Conservation (phyloP, 176 grass and related monocot species). For the Oryza brachyantha region DNA sequence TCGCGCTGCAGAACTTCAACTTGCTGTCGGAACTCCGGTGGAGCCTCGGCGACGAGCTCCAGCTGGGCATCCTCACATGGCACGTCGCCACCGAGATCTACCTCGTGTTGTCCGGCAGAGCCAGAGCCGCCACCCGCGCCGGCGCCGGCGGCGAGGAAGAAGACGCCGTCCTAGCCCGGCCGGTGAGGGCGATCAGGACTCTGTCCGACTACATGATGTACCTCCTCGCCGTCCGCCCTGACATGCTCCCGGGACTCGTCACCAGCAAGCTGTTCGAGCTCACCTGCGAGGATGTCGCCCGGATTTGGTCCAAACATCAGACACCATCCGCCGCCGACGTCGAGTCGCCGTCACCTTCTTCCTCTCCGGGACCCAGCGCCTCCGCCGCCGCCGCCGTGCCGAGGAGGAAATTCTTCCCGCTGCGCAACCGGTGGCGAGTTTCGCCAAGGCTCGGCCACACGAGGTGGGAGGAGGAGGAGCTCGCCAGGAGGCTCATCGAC, state of each 20-base stretch:
- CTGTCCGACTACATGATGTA: constrained; percentile 31
- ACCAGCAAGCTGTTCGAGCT: neutral
- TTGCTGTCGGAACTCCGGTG: neutral
- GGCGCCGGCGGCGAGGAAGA: no score
- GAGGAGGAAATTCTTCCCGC: neutral
- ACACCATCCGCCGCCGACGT: no score
- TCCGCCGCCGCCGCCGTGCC: no score
- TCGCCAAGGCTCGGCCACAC: neutral
- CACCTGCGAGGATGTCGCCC: neutral
- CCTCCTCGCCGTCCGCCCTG: neutral
- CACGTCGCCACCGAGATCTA: constrained; percentile 17
- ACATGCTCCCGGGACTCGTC: constrained; percentile 7
- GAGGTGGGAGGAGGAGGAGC: neutral
- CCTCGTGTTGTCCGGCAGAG: neutral
- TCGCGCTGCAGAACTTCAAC: fast-evolving
- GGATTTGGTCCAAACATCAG: neutral
- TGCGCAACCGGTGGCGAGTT: neutral
- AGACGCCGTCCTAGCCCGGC: neutral
- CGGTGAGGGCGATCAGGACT: neutral
- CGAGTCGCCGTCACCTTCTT: no score
- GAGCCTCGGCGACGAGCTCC: neutral
- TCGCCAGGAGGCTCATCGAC: neutral
- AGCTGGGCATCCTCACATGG: constrained; percentile 5
- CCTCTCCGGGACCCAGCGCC: no score
- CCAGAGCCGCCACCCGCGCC: no score